Evolutionary conservation across 352 stramenopile genomes (phyloP).

Genomic region (Phytophthora fragariaefolia): DNA sequence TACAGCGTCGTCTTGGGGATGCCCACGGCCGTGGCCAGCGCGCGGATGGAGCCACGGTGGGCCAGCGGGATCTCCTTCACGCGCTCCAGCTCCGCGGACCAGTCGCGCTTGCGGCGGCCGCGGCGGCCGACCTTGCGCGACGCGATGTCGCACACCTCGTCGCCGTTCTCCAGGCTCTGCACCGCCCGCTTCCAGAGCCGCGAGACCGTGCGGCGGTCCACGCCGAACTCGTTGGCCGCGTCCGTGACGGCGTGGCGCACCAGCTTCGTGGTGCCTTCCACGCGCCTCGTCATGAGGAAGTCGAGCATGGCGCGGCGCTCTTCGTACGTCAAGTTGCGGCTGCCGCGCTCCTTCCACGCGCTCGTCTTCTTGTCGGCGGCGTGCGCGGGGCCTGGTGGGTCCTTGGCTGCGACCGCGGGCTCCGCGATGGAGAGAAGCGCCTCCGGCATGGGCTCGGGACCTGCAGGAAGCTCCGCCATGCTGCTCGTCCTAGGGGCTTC

Average conservation of each 20-base stretch:
- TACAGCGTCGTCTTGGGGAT: conserved; percentile 59
- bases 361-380: conserved; percentile 33
- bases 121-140: conserved; percentile 51
- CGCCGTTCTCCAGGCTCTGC: conserved; percentile 46
- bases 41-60: conserved; percentile 46
- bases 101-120: conserved; percentile 51
- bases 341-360: conserved; percentile 42
- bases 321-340: conserved; percentile 52
- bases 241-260: conserved; percentile 51
- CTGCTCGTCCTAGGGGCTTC: conserved; percentile 11
- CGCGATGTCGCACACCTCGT: conserved; percentile 48
- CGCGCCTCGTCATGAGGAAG: conserved; percentile 44
- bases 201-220: conserved; percentile 53
- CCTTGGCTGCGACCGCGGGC: not conserved
- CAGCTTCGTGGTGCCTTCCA: conserved; percentile 45
- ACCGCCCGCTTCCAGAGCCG: conserved; percentile 51
- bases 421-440: conserved; percentile 8
- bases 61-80: conserved; percentile 50
- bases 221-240: conserved; percentile 39
- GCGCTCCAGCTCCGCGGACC: conserved; percentile 47
- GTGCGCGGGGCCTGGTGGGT: not conserved
- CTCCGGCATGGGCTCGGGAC: conserved; percentile 9
- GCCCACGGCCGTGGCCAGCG: conserved; percentile 44
- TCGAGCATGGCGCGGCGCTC: conserved; percentile 54
- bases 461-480: conserved; percentile 20